Percentiles rank a stretch among this genome's conserved stretches.
phyloP scores from a whole-genome alignment of 2,329 filamentous ascomycete species.

The Chaetothyriales sp. region DNA sequence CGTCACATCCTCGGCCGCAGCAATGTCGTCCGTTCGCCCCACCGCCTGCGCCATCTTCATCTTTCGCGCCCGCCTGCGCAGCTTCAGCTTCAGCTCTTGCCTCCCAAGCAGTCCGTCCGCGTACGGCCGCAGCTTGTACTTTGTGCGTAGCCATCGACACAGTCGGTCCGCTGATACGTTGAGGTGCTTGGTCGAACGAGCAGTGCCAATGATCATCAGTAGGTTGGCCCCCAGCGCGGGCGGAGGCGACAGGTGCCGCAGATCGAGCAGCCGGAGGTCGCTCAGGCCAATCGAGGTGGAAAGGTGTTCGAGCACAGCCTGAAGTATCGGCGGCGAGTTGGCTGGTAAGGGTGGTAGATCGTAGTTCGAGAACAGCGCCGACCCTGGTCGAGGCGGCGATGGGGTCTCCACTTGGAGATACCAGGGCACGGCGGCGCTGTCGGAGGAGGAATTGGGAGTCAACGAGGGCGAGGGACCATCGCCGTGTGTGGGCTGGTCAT shows the following conservation, averaged over 20 bases:
- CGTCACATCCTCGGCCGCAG: slow-evolving; percentile 63
- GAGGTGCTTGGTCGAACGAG: slow-evolving; percentile 82
- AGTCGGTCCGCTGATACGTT: slow-evolving; percentile 84
- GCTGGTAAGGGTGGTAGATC: slow-evolving; percentile 51
- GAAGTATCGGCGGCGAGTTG: slow-evolving; percentile 57
- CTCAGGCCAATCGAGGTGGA: slow-evolving; percentile 80
- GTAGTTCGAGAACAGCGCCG: slow-evolving; percentile 38
- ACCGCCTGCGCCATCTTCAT: slow-evolving; percentile 66
- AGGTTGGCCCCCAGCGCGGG: slow-evolving; percentile 77
- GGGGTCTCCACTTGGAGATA: slow-evolving; percentile 61
- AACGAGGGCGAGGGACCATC: not conserved
- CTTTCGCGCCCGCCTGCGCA: slow-evolving; percentile 65
- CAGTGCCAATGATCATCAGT: slow-evolving; percentile 84
- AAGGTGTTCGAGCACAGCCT: slow-evolving; percentile 60
- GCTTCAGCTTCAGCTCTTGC: slow-evolving; percentile 79
- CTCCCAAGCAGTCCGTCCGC: slow-evolving; percentile 82
- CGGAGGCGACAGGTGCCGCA: slow-evolving; percentile 71
- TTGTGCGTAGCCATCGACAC: slow-evolving; percentile 67
- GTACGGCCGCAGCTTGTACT: slow-evolving; percentile 57
- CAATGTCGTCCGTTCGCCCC: slow-evolving; percentile 43
- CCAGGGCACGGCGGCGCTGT: slow-evolving; percentile 49
- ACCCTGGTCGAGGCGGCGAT: slow-evolving; percentile 23
- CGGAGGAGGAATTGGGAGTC: not conserved
- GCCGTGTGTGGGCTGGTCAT: not conserved
- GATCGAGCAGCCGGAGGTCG: slow-evolving; percentile 63